These are phyloP conservation scores for Erigeron philadelphicus DNA, from an alignment of 140 eudicot genomes.

Conservation along the genomic window DNA sequence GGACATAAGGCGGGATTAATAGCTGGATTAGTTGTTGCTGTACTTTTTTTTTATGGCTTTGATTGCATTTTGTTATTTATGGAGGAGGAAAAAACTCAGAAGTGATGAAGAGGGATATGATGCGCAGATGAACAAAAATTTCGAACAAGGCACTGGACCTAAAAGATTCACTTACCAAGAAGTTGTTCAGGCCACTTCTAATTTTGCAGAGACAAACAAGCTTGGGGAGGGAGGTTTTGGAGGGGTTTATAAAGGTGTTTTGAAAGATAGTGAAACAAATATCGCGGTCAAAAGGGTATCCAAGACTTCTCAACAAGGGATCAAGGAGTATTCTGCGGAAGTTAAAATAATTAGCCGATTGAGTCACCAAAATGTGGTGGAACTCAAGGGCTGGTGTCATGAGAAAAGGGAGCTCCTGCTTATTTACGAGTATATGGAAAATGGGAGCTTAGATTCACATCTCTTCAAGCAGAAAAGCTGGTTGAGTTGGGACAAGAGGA, in stretches of 20 bases:
- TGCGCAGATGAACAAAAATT: background rate
- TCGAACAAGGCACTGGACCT: background rate
- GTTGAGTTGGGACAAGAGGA: background rate
- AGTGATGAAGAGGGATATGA: background rate
- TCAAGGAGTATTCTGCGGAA: background rate
- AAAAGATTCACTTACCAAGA: background rate
- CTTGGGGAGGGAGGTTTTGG: background rate
- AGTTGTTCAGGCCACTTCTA: background rate
- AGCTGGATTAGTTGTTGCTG: background rate
- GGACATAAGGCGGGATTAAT: background rate
- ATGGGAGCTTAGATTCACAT: background rate
- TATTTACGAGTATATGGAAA: background rate
- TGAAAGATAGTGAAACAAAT: background rate
- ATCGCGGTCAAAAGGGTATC: background rate
- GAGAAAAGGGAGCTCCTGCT: background rate
- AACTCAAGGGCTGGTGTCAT: background rate
- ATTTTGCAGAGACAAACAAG: background rate
- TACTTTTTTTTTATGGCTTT: background rate
- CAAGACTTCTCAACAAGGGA: background rate
- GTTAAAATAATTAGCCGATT: background rate
- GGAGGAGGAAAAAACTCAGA: background rate
- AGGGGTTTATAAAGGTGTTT: background rate
- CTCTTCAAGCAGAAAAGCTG: background rate
- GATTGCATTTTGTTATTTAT: no score
- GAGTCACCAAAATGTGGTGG: no score